Evolutionary conservation across 192 early-diverging fungal species (phyloP).

Genomic region (Backusella westeae): DNA sequence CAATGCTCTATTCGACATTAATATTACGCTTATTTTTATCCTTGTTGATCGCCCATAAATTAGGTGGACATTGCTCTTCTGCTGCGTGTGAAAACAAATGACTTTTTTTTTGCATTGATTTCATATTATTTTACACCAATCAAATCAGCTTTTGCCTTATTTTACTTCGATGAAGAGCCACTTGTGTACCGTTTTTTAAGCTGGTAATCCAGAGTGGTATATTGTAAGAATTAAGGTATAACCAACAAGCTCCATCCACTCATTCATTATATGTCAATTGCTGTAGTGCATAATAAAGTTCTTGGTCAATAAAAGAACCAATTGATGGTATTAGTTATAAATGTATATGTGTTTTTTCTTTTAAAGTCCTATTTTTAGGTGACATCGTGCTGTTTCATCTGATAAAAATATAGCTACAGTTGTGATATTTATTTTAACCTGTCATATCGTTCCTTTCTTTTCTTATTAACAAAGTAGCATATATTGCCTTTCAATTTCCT

Average conservation of each 20-base stretch:
- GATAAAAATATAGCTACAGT: neutral
- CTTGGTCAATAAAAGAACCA: too few relatives aligned
- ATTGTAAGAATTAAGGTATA: too few relatives aligned
- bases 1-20: neutral
- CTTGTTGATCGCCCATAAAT: neutral
- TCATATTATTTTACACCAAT: neutral
- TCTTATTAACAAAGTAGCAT: too few relatives aligned
- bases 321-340: too few relatives aligned
- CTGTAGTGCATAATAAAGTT: too few relatives aligned
- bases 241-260: too few relatives aligned
- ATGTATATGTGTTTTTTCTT: too few relatives aligned
- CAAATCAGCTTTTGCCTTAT: neutral
- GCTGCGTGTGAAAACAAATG: slow-evolving; percentile 3
- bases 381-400: neutral
- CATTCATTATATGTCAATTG: too few relatives aligned
- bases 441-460: neutral
- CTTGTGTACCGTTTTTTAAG: too few relatives aligned
- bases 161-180: neutral
- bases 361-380: neutral
- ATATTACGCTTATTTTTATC: neutral
- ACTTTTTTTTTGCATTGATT: slow-evolving; percentile 4
- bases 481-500: too few relatives aligned
- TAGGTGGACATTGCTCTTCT: neutral
- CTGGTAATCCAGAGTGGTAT: too few relatives aligned
- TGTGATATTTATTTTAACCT: neutral